Percentiles rank a stretch among this genome's conserved stretches.
Evolutionary conservation across 129 eudicot genomes (phyloP).

Genomic region (Sambucus nigra): DNA sequence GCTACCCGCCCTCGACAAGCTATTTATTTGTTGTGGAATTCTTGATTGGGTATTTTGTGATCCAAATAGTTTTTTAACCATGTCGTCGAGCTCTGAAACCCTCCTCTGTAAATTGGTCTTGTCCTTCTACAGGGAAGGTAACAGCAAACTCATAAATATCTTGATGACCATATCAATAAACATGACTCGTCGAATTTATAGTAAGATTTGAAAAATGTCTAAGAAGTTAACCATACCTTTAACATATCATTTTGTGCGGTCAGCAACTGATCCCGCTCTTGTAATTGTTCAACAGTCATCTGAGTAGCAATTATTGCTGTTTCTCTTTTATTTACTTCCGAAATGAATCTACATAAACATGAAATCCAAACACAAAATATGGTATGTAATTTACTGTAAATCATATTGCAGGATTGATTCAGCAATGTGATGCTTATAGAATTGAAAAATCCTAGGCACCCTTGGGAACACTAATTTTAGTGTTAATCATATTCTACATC

Average conservation of each 20-base stretch:
- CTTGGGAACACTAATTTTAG: no score
- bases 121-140: constrained; percentile 39
- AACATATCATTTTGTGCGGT: constrained; percentile 78
- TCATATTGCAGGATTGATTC: neutral
- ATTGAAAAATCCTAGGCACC: no score
- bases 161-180: neutral
- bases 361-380: neutral
- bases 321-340: constrained; percentile 42
- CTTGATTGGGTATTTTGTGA: constrained; percentile 24
- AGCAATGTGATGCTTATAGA: neutral
- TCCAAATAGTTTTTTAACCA: constrained; percentile 54
- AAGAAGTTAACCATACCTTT: constrained; percentile 30
- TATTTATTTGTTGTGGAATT: constrained; percentile 16
- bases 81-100: constrained; percentile 65
- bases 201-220: neutral
- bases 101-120: constrained; percentile 50
- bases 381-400: neutral
- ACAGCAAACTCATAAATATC: neutral
- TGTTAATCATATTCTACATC: no score
- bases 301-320: constrained; percentile 41
- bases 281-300: constrained; percentile 51
- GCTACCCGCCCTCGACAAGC: constrained; percentile 18
- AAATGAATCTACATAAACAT: constrained; percentile 36
- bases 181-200: neutral
- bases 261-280: constrained; percentile 62